Percentiles rank a stretch among this genome's conserved stretches.
These are phyloP conservation scores for Colletotrichum karsti DNA, from an alignment of 2,329 filamentous ascomycete genomes.

Conservation along the genomic window DNA sequence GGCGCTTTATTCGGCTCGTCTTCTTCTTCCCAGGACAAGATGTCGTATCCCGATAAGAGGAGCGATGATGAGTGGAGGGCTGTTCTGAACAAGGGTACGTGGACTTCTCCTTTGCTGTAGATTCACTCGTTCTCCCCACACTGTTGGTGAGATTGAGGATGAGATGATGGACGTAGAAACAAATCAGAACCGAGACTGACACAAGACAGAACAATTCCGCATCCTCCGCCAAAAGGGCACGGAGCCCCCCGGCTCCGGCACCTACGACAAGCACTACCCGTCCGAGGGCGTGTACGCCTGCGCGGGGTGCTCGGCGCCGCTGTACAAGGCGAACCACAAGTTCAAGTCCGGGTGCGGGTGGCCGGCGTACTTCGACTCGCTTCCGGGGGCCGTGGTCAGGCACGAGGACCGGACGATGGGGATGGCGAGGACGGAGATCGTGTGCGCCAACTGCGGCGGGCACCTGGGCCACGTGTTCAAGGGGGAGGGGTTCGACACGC, in stretches of 20 bases:
- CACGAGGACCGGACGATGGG: constrained; percentile 81
- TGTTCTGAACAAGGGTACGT: constrained; percentile 69
- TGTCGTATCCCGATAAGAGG: constrained; percentile 84
- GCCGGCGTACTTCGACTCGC: constrained; percentile 97
- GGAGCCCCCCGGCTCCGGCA: constrained; percentile 80
- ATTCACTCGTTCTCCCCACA: not conserved
- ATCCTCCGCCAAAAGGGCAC: constrained; percentile 93
- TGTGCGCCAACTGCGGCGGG: constrained; percentile 93
- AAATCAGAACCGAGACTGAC: too few species aligned
- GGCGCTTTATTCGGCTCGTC: constrained; percentile 78
- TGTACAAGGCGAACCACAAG: constrained; percentile 94
- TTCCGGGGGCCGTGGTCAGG: constrained; percentile 88
- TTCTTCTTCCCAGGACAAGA: constrained; percentile 62
- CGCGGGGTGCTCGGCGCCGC: constrained; percentile 83
- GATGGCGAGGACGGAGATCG: constrained; percentile 90
- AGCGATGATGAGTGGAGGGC: constrained; percentile 88
- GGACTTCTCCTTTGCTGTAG: not conserved
- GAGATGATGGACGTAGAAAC: not conserved
- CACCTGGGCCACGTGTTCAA: constrained; percentile 93
- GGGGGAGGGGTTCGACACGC: constrained; percentile 83
- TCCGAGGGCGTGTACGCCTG: constrained; percentile 83
- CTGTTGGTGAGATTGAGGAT: not conserved
- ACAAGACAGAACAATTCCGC: constrained; percentile 86
- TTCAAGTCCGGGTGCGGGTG: constrained; percentile 97
- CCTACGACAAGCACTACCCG: constrained; percentile 88